phyloP scores from a whole-genome alignment of 2,329 filamentous ascomycete genomes.

The Nectriaceae sp. region DNA sequence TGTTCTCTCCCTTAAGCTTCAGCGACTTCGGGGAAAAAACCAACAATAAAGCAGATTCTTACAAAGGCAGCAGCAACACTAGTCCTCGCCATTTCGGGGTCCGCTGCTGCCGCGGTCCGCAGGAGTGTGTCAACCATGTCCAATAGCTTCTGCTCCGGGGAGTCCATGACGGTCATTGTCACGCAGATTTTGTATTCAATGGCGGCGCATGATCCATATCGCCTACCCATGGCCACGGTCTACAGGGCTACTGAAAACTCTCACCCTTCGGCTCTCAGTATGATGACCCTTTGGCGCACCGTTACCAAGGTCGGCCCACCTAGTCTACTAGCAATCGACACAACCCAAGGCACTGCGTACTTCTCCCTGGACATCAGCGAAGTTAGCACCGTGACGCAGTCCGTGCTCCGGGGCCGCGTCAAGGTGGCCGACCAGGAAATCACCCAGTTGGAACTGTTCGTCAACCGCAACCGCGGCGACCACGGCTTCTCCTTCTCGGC shows the following conservation, averaged over 20 bases:
- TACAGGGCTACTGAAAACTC: constrained; percentile 12
- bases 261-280: constrained; percentile 8
- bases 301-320: constrained; percentile 5
- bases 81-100: not conserved
- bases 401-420: constrained; percentile 9
- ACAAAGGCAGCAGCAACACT: not conserved
- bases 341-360: constrained; percentile 5
- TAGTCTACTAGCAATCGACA: constrained; percentile 8
- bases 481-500: constrained; percentile 13
- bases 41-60: constrained; percentile 1
- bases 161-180: constrained; percentile 5
- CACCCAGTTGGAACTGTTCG: constrained; percentile 10
- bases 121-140: not conserved
- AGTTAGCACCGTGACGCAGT: not conserved
- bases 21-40: not conserved
- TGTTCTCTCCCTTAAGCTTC: not conserved
- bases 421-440: constrained; percentile 5
- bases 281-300: constrained; percentile 12
- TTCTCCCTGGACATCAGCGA: constrained; percentile 8
- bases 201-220: constrained; percentile 7
- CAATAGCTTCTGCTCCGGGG: constrained; percentile 2
- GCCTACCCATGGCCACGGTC: constrained; percentile 3
- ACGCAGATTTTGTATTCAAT: constrained; percentile 7
- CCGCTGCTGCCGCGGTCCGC: constrained; percentile 1
- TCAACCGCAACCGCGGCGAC: constrained; percentile 10